Percentiles rank a stretch among this genome's conserved stretches.
These are phyloP conservation scores for Fusarium compactum DNA, from an alignment of 2,329 filamentous ascomycete species.

Conservation along the genomic window DNA sequence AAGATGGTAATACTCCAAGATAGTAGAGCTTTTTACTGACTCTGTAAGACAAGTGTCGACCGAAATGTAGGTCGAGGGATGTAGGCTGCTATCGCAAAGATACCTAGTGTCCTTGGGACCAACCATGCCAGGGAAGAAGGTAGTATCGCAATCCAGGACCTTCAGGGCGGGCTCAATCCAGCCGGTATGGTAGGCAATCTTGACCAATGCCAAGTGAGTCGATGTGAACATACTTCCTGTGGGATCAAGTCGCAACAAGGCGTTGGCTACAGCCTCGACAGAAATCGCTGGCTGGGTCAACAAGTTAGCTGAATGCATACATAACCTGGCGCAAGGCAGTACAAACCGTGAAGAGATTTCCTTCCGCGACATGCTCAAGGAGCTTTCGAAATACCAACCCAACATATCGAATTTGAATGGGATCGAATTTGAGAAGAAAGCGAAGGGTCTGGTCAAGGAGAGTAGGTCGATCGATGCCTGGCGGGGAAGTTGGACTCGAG, in stretches of 20 bases:
- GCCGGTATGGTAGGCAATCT: conserved; percentile 68
- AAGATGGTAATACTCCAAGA: conserved; percentile 76
- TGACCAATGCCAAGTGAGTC: conserved; percentile 69
- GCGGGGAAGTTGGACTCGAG: conserved; percentile 40
- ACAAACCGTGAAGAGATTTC: conserved; percentile 58
- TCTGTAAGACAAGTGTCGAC: conserved; percentile 67
- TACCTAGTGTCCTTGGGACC: conserved; percentile 52
- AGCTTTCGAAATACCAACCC: conserved; percentile 59
- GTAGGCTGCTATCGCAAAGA: conserved; percentile 60
- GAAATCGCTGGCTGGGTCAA: conserved; percentile 59
- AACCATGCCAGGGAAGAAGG: conserved; percentile 70
- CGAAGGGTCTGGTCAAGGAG: conserved; percentile 58
- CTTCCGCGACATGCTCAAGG: conserved; percentile 56
- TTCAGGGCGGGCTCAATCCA: conserved; percentile 66
- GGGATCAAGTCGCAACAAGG: conserved; percentile 75
- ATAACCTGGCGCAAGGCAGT: not conserved
- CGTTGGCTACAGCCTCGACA: conserved; percentile 60
- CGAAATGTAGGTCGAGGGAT: conserved; percentile 70
- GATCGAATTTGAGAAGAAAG: conserved; percentile 64
- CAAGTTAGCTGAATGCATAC: conserved; percentile 27
- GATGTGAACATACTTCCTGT: conserved; percentile 74
- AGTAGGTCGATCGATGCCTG: conserved; percentile 48
- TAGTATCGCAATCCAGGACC: conserved; percentile 73
- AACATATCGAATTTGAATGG: conserved; percentile 65
- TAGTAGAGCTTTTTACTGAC: conserved; percentile 61